Percentiles rank a stretch among this genome's conserved stretches.
Evolutionary conservation across 345 rosid genomes (phyloP).

Genomic region (Hibiscus tridactylites): DNA sequence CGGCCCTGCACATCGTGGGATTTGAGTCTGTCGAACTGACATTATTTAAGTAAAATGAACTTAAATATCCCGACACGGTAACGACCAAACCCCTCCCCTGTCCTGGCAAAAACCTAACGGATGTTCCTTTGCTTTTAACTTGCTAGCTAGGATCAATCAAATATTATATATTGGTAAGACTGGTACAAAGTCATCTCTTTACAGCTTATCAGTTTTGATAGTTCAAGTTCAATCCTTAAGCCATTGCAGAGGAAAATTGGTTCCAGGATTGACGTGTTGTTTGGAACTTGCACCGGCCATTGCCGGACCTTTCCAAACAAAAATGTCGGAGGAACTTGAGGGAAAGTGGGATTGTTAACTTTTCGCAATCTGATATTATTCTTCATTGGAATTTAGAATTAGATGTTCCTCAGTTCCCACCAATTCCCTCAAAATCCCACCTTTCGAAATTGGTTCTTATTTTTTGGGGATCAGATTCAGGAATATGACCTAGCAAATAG

Average conservation of each 20-base stretch:
- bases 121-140: slow-evolving; percentile 5
- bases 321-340: neutral
- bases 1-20: slow-evolving; percentile 43
- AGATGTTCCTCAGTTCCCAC: neutral
- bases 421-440: neutral
- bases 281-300: slow-evolving; percentile 25
- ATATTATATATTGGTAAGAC: slow-evolving; percentile 1
- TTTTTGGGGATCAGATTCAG: too few relatives aligned
- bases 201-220: neutral
- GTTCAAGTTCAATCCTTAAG: neutral
- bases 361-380: too few relatives aligned
- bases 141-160: slow-evolving; percentile 7
- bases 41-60: slow-evolving; percentile 6
- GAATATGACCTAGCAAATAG: too few relatives aligned
- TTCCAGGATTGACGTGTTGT: neutral
- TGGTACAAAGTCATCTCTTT: neutral
- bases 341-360: slow-evolving; percentile 9
- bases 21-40: slow-evolving; percentile 19
- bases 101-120: slow-evolving; percentile 28
- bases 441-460: neutral
- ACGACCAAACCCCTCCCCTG: slow-evolving; percentile 37
- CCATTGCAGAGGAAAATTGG: neutral
- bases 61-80: slow-evolving; percentile 25
- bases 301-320: slow-evolving; percentile 25
- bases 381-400: neutral